Evolutionary conservation across 306 rosid genomes (phyloP).

Genomic region (Corylus americana): DNA sequence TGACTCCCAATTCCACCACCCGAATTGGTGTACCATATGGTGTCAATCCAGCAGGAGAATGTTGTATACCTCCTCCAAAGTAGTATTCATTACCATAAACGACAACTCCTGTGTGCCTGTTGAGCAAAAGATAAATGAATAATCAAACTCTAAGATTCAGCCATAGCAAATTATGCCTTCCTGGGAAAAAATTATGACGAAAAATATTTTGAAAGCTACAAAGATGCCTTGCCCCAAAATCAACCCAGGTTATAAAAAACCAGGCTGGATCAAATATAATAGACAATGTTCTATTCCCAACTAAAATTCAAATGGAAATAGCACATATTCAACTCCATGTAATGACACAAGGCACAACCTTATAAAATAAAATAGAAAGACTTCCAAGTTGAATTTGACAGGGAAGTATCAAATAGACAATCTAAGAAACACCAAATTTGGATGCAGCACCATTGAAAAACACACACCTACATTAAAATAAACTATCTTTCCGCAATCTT

Average conservation of each 20-base stretch:
- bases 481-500: background rate
- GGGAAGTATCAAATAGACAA: background rate
- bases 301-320: background rate
- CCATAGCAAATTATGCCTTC: background rate
- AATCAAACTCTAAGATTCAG: background rate
- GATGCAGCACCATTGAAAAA: background rate
- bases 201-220: background rate
- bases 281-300: background rate
- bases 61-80: conserved; percentile 96
- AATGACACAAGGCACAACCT: background rate
- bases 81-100: conserved; percentile 88
- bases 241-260: background rate
- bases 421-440: background rate
- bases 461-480: background rate
- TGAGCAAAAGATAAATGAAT: background rate
- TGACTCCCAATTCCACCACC: conserved; percentile 73
- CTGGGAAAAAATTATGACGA: background rate
- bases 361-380: background rate
- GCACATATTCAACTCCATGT: background rate
- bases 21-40: conserved; percentile 82
- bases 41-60: conserved; percentile 63
- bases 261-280: background rate
- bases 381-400: background rate
- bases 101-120: conserved; percentile 93
- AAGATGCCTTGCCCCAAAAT: background rate